Conservation (phyloP, 441 rosid genomes). For the Erysimum cheiri region DNA sequence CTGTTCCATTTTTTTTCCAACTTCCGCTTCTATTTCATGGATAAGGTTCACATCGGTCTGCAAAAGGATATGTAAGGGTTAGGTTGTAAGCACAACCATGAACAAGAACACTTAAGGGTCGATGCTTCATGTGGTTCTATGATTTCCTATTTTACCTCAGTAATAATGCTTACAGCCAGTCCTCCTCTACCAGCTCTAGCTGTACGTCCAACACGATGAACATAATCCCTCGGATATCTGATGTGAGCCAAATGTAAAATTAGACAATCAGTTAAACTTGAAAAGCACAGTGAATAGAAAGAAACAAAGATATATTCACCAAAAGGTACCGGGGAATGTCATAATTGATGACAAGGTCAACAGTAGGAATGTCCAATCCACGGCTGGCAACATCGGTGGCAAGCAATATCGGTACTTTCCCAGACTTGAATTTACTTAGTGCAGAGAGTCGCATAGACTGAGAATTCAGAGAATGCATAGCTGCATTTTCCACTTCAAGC, state of each 20-base stretch:
- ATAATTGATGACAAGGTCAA: constrained; percentile 92
- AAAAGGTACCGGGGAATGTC: constrained; percentile 82
- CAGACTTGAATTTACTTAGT: constrained; percentile 83
- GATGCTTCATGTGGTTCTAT: not conserved
- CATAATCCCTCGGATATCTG: constrained; percentile 91
- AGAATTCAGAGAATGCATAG: constrained; percentile 82
- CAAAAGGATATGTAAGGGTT: constrained; percentile 35
- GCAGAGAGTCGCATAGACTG: constrained; percentile 84
- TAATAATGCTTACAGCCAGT: constrained; percentile 77
- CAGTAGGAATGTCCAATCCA: constrained; percentile 96
- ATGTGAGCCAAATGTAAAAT: constrained; percentile 19
- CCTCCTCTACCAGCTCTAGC: constrained; percentile 99
- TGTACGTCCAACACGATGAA: constrained; percentile 97
- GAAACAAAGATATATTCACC: not conserved
- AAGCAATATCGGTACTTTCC: constrained; percentile 74
- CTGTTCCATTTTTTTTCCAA: constrained; percentile 68
- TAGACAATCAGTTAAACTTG: constrained; percentile 14
- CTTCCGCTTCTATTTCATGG: constrained; percentile 76
- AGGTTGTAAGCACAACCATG: constrained; percentile 27
- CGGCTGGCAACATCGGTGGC: constrained; percentile 97
- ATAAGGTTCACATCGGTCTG: constrained; percentile 80
- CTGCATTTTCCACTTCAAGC: constrained; percentile 77
- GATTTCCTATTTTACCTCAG: constrained; percentile 59
- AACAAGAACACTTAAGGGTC: constrained; percentile 20
- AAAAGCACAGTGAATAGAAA: not conserved